Percentiles rank a stretch among this genome's conserved stretches.
Evolutionary conservation across 2,329 filamentous ascomycete species (phyloP).

Genomic region (Penicillium sp.): DNA sequence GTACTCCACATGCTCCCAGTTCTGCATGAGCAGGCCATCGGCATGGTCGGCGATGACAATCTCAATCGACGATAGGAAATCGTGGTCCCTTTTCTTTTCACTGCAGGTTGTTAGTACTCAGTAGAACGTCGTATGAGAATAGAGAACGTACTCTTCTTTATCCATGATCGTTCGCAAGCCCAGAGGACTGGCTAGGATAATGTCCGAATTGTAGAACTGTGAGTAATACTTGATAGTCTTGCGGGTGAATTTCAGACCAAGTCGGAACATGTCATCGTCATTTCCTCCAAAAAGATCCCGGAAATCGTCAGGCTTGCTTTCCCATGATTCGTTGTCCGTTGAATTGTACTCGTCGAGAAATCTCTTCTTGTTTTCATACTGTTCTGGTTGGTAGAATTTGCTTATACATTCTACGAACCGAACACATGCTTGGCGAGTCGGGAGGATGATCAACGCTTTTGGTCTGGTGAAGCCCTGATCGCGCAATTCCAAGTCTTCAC

Average conservation of each 20-base stretch:
- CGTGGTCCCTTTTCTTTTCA: conserved; percentile 68
- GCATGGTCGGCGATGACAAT: conserved; percentile 86
- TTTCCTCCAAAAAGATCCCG: conserved; percentile 87
- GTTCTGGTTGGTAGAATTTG: conserved; percentile 72
- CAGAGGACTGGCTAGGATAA: conserved; percentile 85
- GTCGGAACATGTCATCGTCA: conserved; percentile 93
- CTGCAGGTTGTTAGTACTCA: conserved; percentile 45
- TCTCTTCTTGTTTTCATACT: conserved; percentile 90
- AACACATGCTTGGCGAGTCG: conserved; percentile 81
- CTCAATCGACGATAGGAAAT: conserved; percentile 93
- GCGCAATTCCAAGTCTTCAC: conserved; percentile 67
- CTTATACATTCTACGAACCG: conserved; percentile 74
- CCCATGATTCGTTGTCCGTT: conserved; percentile 63
- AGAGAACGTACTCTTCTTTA: conserved; percentile 57
- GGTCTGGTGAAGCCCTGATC: conserved; percentile 96
- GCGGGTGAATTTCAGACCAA: conserved; percentile 94
- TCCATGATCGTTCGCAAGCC: conserved; percentile 89
- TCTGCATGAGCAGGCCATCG: conserved; percentile 93
- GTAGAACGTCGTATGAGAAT: conserved; percentile 15
- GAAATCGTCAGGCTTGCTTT: conserved; percentile 80
- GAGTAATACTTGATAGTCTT: conserved; percentile 95
- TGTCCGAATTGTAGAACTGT: conserved; percentile 93
- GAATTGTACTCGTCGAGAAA: conserved; percentile 80
- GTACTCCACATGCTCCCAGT: conserved; percentile 93
- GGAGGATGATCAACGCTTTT: conserved; percentile 85